Evolutionary conservation across 192 early-diverging fungal genomes (phyloP), one percentile per base, ranked within the genome.

Genomic region (Phlyctochytrium arcticum): DNA sequence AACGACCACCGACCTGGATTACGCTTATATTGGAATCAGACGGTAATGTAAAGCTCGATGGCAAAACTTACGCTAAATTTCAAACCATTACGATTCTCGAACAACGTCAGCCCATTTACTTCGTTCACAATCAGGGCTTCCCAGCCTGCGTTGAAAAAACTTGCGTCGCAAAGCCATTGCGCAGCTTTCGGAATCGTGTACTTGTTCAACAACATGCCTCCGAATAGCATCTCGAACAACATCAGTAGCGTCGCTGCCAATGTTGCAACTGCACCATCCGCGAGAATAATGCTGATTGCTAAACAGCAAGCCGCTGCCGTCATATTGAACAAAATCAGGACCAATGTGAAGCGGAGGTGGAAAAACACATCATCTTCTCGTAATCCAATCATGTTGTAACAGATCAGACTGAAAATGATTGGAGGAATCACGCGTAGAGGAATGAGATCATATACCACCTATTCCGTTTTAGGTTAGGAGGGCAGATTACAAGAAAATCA

Each of bases 111-210:
- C 37, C 90, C 84, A 1, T 88, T 80, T 15, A 97, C 80, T 71
- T 97, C 94, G 68, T 95, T 97, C 32, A 93, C 92, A 26, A 93
- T 73, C 30, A 97, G 60, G 0, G 94, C 91, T 59, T 97, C 94
- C 49, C 94, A 85, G 6, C 89, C 94, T 70, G 87, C 84, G 54
- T 97, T 94, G 69, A 94, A 97, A 60, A 93, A 92, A 17, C 91
- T 92, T 29, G 7, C 17, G 4, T 54, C 32, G 32, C 53, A 57
- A 33, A 62, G 27, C 39, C 36, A 50, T 29, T 31, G 19, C 12
- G 78, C 71, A 6, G 87, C 67, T 19, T 78, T 72, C 6, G 80
- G 75, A 3, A 89, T 84, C 33, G 91, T 89, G 0, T 90, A 86
- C 74, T 90, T 90, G 76, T 96, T 96, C 46, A 96, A 73, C 23